A percentile compares a stretch with the other conserved stretches of the same genome.
phyloP scores from a whole-genome alignment of 176 grass and related monocot genomes.

The Puya raimondii region DNA sequence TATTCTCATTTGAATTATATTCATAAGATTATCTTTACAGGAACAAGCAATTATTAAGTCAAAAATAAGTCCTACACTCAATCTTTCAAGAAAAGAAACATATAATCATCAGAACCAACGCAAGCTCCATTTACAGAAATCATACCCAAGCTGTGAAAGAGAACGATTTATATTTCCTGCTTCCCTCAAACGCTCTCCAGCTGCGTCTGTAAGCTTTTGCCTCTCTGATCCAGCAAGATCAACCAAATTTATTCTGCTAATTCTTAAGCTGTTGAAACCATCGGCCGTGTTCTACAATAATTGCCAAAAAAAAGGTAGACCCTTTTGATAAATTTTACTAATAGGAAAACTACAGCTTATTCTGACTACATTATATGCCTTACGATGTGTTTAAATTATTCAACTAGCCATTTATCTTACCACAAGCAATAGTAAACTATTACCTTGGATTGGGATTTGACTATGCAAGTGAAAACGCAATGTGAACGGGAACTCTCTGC shows the following conservation, averaged over 20 bases:
- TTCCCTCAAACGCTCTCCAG: conserved; percentile 83
- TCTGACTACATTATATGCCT: too few relatives aligned
- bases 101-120: conserved; percentile 9
- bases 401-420: background rate
- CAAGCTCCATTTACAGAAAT: conserved; percentile 7
- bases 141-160: conserved; percentile 93
- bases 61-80: background rate
- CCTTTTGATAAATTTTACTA: background rate
- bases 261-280: conserved; percentile 61
- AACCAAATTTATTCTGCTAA: conserved; percentile 92
- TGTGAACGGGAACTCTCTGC: conserved; percentile 92
- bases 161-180: conserved; percentile 98
- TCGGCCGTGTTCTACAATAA: conserved; percentile 54
- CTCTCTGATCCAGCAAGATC: conserved; percentile 97
- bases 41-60: background rate
- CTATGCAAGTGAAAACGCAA: conserved; percentile 92
- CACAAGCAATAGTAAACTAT: background rate
- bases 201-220: conserved; percentile 76
- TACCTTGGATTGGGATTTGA: conserved; percentile 87
- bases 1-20: background rate
- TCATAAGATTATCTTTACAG: background rate
- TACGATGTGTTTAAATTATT: background rate
- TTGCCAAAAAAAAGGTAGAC: background rate
- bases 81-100: background rate
- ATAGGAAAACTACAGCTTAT: too few relatives aligned